Conservation (phyloP, 2,329 filamentous ascomycete genomes). For the Emmonsiellopsis sp. region DNA sequence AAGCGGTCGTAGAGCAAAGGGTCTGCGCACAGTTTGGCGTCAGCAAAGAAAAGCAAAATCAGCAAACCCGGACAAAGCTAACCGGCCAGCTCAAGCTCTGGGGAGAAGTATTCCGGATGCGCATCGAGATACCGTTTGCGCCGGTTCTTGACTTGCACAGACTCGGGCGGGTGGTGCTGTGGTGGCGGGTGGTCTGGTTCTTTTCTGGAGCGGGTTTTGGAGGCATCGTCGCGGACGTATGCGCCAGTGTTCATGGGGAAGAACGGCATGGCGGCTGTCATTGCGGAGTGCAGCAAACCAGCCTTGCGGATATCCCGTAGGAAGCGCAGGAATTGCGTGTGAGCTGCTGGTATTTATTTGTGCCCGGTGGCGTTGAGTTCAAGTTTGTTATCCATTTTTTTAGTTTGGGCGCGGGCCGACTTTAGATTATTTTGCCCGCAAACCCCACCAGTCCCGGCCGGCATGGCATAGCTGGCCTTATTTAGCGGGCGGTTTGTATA, state of each 20-base stretch:
- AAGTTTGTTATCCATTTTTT: too few species aligned
- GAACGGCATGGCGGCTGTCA: constrained; percentile 22
- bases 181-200: constrained; percentile 2
- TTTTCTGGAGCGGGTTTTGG: neutral
- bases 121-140: constrained; percentile 65
- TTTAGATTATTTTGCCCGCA: too few species aligned
- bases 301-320: neutral
- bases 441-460: too few species aligned
- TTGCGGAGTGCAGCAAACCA: neutral
- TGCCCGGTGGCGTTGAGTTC: too few species aligned
- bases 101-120: constrained; percentile 62
- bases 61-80: constrained; percentile 20
- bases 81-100: constrained; percentile 54
- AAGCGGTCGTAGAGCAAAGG: constrained; percentile 74
- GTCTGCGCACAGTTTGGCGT: constrained; percentile 37
- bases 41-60: neutral
- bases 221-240: constrained; percentile 9
- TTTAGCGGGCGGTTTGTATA: too few species aligned
- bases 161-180: constrained; percentile 21
- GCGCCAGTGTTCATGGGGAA: constrained; percentile 26
- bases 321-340: neutral
- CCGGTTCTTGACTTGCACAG: constrained; percentile 60
- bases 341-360: too few species aligned
- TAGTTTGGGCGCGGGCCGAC: too few species aligned
- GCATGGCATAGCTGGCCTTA: too few species aligned